A percentile compares a stretch with the other conserved stretches of the same genome.
Evolutionary conservation across 2,329 filamentous ascomycete species (phyloP).

Genomic region (Colletotrichum zoysiae): DNA sequence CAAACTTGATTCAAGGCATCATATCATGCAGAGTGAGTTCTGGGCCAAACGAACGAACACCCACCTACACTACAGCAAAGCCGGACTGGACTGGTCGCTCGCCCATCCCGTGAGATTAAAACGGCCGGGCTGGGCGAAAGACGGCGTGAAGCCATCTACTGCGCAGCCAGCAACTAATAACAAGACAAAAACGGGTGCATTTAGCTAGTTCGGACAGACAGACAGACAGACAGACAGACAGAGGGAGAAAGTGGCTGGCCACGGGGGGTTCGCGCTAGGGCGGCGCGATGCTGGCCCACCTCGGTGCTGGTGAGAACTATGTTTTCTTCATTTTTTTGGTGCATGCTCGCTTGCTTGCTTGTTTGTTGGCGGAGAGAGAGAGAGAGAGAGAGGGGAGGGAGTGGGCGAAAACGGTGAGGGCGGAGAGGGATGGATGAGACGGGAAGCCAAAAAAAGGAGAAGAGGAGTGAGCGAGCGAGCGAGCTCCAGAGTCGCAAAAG

Average conservation of each 20-base stretch:
- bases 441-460: not conserved
- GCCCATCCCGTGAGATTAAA: not conserved
- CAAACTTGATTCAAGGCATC: not conserved
- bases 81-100: not conserved
- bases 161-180: not conserved
- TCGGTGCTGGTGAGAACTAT: not conserved
- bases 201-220: no score
- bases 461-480: not conserved
- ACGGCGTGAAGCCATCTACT: not conserved
- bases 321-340: no score
- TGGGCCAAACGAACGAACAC: not conserved
- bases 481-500: not conserved
- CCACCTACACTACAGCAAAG: not conserved
- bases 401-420: not conserved
- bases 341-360: not conserved
- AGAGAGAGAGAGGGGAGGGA: no score
- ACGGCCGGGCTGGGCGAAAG: slow-evolving; percentile 8
- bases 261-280: not conserved
- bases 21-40: not conserved
- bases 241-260: not conserved
- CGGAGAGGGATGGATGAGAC: not conserved
- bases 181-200: not conserved
- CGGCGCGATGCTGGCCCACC: slow-evolving; percentile 1
- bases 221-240: no score
- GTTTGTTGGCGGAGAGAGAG: not conserved